Base-by-base conservation (phyloP, 1,139 yeast species). In the Nakaseomyces sp. region DNA sequence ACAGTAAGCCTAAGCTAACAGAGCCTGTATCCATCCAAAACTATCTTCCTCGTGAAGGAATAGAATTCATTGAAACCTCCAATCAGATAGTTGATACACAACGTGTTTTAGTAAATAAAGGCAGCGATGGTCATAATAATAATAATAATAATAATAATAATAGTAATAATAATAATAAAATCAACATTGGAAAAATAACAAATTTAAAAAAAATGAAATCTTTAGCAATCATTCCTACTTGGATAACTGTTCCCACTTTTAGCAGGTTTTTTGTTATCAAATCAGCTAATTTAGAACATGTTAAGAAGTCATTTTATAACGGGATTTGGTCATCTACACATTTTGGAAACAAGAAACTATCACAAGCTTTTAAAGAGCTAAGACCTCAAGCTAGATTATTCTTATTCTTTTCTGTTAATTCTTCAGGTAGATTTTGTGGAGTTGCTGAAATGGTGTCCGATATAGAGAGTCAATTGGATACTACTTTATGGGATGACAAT, bases 241-340 rank as follows among this genome's bases (percentile, higher is more conserved):
- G 55, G 54, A 46, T 56, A 6, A 49, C 50, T 15, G 54, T 64
- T 1, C 67, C 68, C 2, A 53, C 50, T 1, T 51, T 52, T 6
- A 63, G 79, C 0, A 63, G 64, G 38, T 77, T 75, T 53, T 78
- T 76, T 51, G 76, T 78, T 12, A 77, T 78, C 47, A 78, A 77
- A 52, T 76, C 82, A 0, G 71, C 66, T 54, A 72, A 66, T 42
- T 63, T 70, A 15, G 61, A 64, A 15, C 80, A 78, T 50, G 72
- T 78, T 12, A 66, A 65, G 45, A 69, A 77, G 3, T 74, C 81
- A 0, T 71, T 71, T 49, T 54, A 61, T 41, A 68, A 76, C 48
- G 68, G 69, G 5, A 68, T 77, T 28, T 78, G 84, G 84, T 69
- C 81, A 0, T 76, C 82, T 0, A 77, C 83, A 0, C 75, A 69